These are phyloP conservation scores for Penicillium parvum DNA, from an alignment of 495 filamentous ascomycete species.

Conservation along the genomic window DNA sequence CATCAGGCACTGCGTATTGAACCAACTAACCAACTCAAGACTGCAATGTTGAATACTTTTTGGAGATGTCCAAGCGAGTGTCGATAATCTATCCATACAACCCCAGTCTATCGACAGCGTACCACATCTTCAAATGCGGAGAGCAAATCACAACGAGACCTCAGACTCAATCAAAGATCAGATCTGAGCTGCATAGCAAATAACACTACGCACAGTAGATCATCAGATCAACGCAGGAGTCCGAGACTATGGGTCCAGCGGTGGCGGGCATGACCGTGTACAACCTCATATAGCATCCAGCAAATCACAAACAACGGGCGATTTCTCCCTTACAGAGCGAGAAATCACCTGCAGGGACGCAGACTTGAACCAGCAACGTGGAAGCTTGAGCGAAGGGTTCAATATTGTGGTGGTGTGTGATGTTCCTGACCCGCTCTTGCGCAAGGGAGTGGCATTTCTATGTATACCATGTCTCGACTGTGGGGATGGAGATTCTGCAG, in stretches of 20 bases:
- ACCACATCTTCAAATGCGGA: not conserved
- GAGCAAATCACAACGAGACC: not conserved
- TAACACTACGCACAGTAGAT: conserved; percentile 6
- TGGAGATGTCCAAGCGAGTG: not conserved
- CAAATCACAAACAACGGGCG: not conserved
- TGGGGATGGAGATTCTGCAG: conserved; percentile 13
- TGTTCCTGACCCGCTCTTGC: conserved; percentile 1
- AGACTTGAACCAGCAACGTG: conserved; percentile 6
- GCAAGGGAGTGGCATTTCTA: conserved; percentile 16
- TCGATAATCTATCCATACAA: not conserved
- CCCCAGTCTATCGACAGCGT: not conserved
- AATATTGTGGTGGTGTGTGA: not conserved
- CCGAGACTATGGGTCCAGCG: not conserved
- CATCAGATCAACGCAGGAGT: conserved; percentile 5
- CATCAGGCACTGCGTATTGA: not conserved
- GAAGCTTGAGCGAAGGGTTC: not conserved
- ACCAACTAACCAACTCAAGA: not conserved
- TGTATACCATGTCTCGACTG: conserved; percentile 1
- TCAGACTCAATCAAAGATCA: conserved; percentile 3
- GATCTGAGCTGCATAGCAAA: not conserved
- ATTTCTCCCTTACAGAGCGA: conserved; percentile 8
- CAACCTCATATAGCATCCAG: not conserved
- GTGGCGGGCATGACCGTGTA: not conserved
- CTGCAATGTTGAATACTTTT: too few relatives aligned
- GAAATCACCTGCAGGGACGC: not conserved